Evolutionary conservation across 495 filamentous ascomycete species (phyloP).

Genomic region (Cudoniella acicularis): DNA sequence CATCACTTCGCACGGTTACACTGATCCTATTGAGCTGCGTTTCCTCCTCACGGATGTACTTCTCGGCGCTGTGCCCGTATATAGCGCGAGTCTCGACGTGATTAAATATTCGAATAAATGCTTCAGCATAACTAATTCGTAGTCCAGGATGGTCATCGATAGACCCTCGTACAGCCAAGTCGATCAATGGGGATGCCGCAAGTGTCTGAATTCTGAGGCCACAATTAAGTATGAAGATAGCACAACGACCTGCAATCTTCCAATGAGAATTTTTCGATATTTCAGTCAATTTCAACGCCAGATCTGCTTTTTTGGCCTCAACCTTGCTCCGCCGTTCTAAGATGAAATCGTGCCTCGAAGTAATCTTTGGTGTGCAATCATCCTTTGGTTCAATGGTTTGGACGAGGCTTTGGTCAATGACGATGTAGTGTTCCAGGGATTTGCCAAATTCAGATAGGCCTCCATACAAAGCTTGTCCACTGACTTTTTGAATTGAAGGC

Average conservation of each 20-base stretch:
- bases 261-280: constrained; percentile 79
- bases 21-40: constrained; percentile 69
- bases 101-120: constrained; percentile 75
- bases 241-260: constrained; percentile 89
- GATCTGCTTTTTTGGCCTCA: constrained; percentile 74
- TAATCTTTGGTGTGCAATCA: constrained; percentile 53
- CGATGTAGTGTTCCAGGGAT: constrained; percentile 77
- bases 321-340: constrained; percentile 67
- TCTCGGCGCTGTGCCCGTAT: constrained; percentile 79
- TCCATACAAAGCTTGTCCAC: constrained; percentile 72
- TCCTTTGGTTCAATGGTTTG: constrained; percentile 70
- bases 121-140: constrained; percentile 72
- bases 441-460: constrained; percentile 87
- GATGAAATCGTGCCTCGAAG: constrained; percentile 64
- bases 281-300: constrained; percentile 78
- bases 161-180: constrained; percentile 78
- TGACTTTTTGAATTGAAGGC: constrained; percentile 87
- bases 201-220: constrained; percentile 86
- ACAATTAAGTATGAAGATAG: constrained; percentile 82
- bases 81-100: constrained; percentile 81
- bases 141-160: constrained; percentile 89
- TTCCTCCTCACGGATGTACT: constrained; percentile 76
- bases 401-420: constrained; percentile 71
- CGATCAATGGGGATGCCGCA: constrained; percentile 72
- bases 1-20: constrained; percentile 64